Conservation (phyloP, 192 early-diverging fungal genomes). For the Podila epicladia region DNA sequence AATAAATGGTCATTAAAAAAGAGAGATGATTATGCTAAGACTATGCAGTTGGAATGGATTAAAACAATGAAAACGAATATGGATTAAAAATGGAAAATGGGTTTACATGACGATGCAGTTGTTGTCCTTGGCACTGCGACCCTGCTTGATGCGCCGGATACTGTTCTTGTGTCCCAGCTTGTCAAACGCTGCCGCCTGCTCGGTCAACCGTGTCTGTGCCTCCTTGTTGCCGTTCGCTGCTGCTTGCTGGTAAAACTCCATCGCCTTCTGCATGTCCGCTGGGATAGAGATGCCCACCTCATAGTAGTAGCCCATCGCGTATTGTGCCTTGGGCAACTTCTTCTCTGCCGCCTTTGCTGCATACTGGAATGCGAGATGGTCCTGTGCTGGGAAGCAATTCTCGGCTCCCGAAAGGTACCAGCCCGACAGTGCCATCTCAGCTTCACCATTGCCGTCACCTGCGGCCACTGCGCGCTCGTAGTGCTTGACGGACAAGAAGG, state of each 20-base stretch:
- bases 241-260: constrained; percentile 64
- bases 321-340: constrained; percentile 83
- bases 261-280: constrained; percentile 61
- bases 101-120: constrained; percentile 41
- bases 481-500: constrained; percentile 74
- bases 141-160: constrained; percentile 22
- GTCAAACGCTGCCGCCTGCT: neutral
- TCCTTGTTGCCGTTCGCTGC: constrained; percentile 51
- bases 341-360: constrained; percentile 83
- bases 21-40: too few relatives aligned
- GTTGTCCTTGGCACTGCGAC: constrained; percentile 16
- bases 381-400: constrained; percentile 68
- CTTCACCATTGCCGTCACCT: constrained; percentile 57
- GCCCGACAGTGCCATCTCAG: constrained; percentile 88
- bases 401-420: constrained; percentile 87
- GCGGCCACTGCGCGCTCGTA: constrained; percentile 72
- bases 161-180: constrained; percentile 20
- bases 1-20: too few relatives aligned
- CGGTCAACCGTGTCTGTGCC: constrained; percentile 37
- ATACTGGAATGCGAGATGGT: constrained; percentile 83
- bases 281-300: constrained; percentile 79
- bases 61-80: too few relatives aligned
- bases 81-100: neutral
- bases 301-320: constrained; percentile 91
- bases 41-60: too few relatives aligned